phyloP scores from a whole-genome alignment of 345 rosid species.

The Lagerstroemia speciosa region DNA sequence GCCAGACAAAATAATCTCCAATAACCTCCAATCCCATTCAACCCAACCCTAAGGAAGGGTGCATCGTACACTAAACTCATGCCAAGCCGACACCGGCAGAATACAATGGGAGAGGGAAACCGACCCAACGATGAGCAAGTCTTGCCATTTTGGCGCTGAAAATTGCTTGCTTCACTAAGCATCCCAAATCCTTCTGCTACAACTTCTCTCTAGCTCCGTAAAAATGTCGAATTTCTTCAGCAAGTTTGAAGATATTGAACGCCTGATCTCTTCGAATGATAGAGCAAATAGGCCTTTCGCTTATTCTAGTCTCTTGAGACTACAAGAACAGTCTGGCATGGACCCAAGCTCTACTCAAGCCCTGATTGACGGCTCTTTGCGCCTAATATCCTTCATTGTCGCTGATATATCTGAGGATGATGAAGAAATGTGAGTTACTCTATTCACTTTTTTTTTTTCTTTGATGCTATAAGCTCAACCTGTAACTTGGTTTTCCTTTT shows the following conservation, averaged over 20 bases:
- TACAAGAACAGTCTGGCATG: constrained; percentile 30
- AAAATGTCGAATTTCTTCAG: constrained; percentile 20
- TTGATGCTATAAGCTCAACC: not conserved
- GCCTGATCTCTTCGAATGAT: constrained; percentile 20
- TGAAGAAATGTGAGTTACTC: constrained; percentile 35
- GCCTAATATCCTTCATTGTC: constrained; percentile 16
- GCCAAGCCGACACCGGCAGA: no score
- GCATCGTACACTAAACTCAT: no score
- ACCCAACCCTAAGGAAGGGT: no score
- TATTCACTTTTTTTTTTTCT: not conserved
- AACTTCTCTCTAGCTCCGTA: not conserved
- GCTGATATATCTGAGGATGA: constrained; percentile 25
- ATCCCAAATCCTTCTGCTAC: not conserved
- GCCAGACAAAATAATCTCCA: no score
- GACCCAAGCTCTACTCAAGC: constrained; percentile 21
- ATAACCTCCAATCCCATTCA: no score
- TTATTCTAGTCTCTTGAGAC: constrained; percentile 28
- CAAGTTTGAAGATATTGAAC: constrained; percentile 29
- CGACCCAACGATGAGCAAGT: no score
- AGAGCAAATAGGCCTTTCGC: constrained; percentile 27
- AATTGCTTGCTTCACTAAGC: no score
- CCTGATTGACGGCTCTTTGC: constrained; percentile 20
- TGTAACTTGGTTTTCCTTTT: not conserved
- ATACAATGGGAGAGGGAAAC: no score
- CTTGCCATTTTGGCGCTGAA: no score